Percentiles rank a stretch among this genome's conserved stretches.
Conservation (phyloP, 1,284 basidiomycete genomes). For the Naganishia liquefaciens region DNA sequence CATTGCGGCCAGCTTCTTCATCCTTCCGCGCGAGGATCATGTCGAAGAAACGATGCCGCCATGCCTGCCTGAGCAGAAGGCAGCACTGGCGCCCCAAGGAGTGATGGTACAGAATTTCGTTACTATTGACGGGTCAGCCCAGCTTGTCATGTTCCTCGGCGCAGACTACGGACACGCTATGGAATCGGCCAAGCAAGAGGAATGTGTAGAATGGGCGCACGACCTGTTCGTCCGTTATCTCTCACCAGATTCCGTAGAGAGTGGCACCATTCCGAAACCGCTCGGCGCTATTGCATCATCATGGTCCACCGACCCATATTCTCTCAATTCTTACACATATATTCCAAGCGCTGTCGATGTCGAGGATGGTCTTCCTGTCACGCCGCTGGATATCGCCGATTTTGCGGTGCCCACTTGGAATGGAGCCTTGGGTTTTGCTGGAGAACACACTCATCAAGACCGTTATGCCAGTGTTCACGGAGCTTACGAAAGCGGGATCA, state of each 20-base stretch:
- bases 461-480: constrained; percentile 45
- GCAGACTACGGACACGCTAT: constrained; percentile 23
- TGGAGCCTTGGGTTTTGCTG: constrained; percentile 47
- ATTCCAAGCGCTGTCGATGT: constrained; percentile 37
- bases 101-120: constrained; percentile 46
- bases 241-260: background rate
- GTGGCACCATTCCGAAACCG: constrained; percentile 3
- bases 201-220: constrained; percentile 20
- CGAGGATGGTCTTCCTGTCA: constrained; percentile 35
- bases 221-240: constrained; percentile 17
- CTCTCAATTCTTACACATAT: constrained; percentile 43
- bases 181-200: constrained; percentile 10
- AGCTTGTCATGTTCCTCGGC: constrained; percentile 29
- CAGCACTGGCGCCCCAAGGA: constrained; percentile 37
- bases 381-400: constrained; percentile 48
- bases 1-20: constrained; percentile 25
- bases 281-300: constrained; percentile 38
- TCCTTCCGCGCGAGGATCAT: constrained; percentile 29
- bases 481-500: constrained; percentile 39
- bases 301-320: constrained; percentile 40
- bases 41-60: constrained; percentile 33
- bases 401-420: constrained; percentile 48
- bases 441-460: constrained; percentile 49
- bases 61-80: constrained; percentile 34
- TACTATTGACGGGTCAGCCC: constrained; percentile 28